These are phyloP conservation scores for Raddia distichophylla DNA, from an alignment of 176 grass and related monocot genomes.

Conservation along the genomic window DNA sequence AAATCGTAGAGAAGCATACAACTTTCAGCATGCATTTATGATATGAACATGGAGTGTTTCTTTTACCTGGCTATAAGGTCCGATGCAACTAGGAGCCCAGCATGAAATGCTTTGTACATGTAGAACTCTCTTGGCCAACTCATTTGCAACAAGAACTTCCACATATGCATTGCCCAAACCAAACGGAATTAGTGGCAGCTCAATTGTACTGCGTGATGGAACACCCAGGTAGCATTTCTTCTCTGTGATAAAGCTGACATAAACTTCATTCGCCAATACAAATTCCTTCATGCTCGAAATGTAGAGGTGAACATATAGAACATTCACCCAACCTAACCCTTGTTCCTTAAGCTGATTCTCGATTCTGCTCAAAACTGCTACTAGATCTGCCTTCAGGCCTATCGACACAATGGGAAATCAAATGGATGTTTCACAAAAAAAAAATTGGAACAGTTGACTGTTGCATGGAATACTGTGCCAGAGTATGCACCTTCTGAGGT, in stretches of 20 bases:
- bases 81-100: conserved; percentile 99
- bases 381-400: conserved; percentile 79
- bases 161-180: conserved; percentile 73
- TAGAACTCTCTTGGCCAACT: conserved; percentile 83
- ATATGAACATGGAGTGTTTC: neutral
- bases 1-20: neutral
- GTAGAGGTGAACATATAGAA: conserved; percentile 93
- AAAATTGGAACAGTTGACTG: conserved; percentile 16
- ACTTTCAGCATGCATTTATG: conserved; percentile 15
- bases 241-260: conserved; percentile 87
- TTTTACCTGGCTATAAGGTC: conserved; percentile 94
- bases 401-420: conserved; percentile 31
- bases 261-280: conserved; percentile 83
- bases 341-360: conserved; percentile 68
- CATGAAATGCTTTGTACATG: conserved; percentile 99
- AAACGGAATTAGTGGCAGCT: conserved; percentile 68
- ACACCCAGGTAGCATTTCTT: conserved; percentile 85
- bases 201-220: conserved; percentile 92
- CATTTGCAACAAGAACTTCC: conserved; percentile 79
- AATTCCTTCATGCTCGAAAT: conserved; percentile 95
- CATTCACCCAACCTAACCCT: conserved; percentile 82
- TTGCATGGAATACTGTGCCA: conserved; percentile 3
- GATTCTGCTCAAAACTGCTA: conserved; percentile 75
- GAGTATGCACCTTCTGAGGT: conserved; percentile 56
- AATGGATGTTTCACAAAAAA: conserved; percentile 12